phyloP scores from a whole-genome alignment of 768 basidiomycete species.

The Jaapia argillacea region DNA sequence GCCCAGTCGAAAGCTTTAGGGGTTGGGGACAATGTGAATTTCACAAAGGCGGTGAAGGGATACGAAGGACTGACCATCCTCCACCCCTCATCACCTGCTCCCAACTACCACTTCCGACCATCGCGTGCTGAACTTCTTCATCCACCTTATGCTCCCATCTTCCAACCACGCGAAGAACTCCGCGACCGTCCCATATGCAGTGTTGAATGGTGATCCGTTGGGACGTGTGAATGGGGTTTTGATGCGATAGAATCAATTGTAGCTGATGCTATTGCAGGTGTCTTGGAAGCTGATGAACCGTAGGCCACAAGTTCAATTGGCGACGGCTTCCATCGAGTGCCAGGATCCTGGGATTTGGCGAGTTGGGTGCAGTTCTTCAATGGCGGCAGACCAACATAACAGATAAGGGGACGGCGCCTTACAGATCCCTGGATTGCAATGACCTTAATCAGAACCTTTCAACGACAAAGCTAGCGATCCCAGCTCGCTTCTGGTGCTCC shows the following conservation, averaged over 20 bases:
- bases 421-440: no score
- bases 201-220: no score
- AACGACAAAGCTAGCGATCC: no score
- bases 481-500: no score
- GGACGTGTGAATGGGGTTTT: constrained; percentile 7
- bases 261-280: constrained; percentile 1
- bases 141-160: no score
- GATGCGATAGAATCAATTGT: not conserved
- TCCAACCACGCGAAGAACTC: constrained; percentile 66
- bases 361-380: no score
- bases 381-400: no score
- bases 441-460: no score
- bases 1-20: constrained; percentile 53
- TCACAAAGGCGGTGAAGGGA: not conserved
- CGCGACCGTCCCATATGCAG: constrained; percentile 45
- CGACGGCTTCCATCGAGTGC: no score
- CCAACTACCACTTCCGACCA: constrained; percentile 67
- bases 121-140: constrained; percentile 62
- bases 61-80: constrained; percentile 31
- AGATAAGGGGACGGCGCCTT: no score
- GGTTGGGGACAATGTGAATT: not conserved
- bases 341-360: no score
- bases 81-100: constrained; percentile 32
- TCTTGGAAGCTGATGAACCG: constrained; percentile 3
- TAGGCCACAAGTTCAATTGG: constrained; percentile 3